Evolutionary conservation across 1,284 basidiomycete species (phyloP), one percentile per base, ranked within the genome.

Genomic region (Irpex sp.): DNA sequence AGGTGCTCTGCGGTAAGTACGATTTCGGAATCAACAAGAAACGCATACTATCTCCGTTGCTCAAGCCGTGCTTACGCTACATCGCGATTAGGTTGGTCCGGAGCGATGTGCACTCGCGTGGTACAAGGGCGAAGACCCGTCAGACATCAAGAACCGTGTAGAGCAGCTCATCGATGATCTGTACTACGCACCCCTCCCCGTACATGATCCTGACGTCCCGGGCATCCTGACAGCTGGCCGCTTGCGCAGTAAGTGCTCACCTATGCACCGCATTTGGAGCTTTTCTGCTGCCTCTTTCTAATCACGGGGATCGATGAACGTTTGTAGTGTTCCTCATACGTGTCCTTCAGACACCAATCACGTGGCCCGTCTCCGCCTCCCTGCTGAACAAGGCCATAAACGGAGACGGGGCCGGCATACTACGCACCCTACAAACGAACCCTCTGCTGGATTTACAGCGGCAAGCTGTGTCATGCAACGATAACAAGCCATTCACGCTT

Each of bases 161-260:
- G 77, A 78, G 53, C 47, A 58, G 1, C 77, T 77, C 65, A 67
- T 79, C 7, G 71, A 77, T 43, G 57, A 65, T 1, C 69, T 79
- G 0, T 77, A 75, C 57, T 60, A 67, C 37, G n/a, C 63, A 1
- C 77, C 77, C 0, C 43, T 78, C 5, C 63, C 76, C 3, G 73
- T 73, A 4, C 69, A 75, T 0, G 63, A 72, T 39, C 73, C 70
- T 0, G 57, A 61, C 8, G 64, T 67, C 2, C 74, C 76, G 0
- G 76, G 76, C 0, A 66, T 73, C n/a, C 67, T 80, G 5, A 79
- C 75, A 4, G 71, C 70, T 5, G 78, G 78, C 4, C 68, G 71
- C 50, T 74, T 70, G 1, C 66, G 74, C 31, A 68, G 74, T 75
- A 64, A 4, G 69, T 61, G 17, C 39, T 26, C 21, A 33, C 53